Base-by-base conservation (phyloP, 2,329 filamentous ascomycete genomes). In the Ophiocordyceps robertsii region DNA sequence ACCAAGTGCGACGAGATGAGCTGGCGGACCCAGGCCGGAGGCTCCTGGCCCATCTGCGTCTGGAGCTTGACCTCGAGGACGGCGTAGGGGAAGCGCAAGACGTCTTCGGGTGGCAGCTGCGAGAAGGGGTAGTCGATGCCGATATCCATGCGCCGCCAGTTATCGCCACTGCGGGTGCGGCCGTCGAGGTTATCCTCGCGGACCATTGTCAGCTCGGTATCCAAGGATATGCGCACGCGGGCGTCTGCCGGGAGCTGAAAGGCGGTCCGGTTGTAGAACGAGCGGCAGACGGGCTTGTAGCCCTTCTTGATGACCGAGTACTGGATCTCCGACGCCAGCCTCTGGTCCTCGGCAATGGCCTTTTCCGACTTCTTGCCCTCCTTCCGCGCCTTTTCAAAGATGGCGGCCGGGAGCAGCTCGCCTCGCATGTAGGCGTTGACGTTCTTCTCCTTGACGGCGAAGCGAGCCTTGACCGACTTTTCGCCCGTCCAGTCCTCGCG, bases 401-500 rank as follows among this genome's bases (percentile, higher is more conserved):
- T 77, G 46, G 85, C 80, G 32, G 82, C 79, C 1, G 92, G 89
- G 2, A 88, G 85, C 56, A 94, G 73, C 53, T 88, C 80, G 43
- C 92, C 92, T 40, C 73, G 73, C 63, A 98, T 69, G 60, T 89
- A 98, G 13, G 86, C 75, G 57, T 96, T 96, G 56, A 98, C 83
- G 48, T 95, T 85, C 73, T 98, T 98, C 67, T 98, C 92, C 68
- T 98, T 96, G 49, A 92, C 72, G 9, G 84, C 75, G 57, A 98
- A 98, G 37, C 92, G 84, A 37, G 92, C 90, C 68, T 98, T 98
- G 65, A 98, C 92, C 2, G 90, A 96, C 67, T 96, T 95, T 62
- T 98, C 92, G 45, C 92, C 92, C 0, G 92, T 98, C 92, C 92
- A 98, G 61, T 98, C 92, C 63, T 98, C 92, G 33, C 92, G 82